phyloP scores from a whole-genome alignment of 495 filamentous ascomycete genomes.

The Penicillium macrosclerotiorum region DNA sequence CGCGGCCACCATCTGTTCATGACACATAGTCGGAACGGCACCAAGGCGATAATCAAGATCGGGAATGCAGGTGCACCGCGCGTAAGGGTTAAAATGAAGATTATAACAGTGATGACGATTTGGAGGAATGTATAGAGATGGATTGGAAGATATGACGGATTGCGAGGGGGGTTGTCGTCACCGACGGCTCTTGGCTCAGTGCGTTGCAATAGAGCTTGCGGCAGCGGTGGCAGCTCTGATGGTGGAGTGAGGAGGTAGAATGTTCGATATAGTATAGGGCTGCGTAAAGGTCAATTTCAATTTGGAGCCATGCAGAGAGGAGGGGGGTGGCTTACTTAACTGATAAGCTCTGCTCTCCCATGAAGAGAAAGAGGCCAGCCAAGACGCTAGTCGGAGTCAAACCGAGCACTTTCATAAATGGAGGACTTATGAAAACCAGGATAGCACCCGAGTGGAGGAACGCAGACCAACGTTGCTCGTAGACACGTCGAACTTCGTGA shows the following conservation, averaged over 20 bases:
- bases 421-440: conserved; percentile 60
- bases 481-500: conserved; percentile 48
- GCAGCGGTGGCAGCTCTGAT: conserved; percentile 61
- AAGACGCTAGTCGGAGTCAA: conserved; percentile 68
- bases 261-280: conserved; percentile 62
- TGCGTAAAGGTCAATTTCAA: conserved; percentile 1
- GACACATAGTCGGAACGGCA: conserved; percentile 58
- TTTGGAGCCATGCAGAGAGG: background rate
- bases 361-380: conserved; percentile 69
- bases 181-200: background rate
- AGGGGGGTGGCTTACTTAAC: conserved; percentile 48
- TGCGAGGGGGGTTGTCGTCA: conserved; percentile 6
- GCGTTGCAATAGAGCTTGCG: conserved; percentile 32
- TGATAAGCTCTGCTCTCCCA: conserved; percentile 69
- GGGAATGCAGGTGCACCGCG: conserved; percentile 65
- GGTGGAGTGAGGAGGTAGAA: conserved; percentile 63
- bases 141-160: conserved; percentile 52
- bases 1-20: conserved; percentile 65
- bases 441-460: conserved; percentile 64
- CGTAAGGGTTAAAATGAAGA: conserved; percentile 66
- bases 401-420: conserved; percentile 66
- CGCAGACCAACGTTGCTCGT: conserved; percentile 69
- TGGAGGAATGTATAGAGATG: conserved; percentile 64
- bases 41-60: conserved; percentile 63
- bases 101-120: conserved; percentile 56